Conservation (phyloP, 257 asterid species). For the Penstemon barbatus region DNA sequence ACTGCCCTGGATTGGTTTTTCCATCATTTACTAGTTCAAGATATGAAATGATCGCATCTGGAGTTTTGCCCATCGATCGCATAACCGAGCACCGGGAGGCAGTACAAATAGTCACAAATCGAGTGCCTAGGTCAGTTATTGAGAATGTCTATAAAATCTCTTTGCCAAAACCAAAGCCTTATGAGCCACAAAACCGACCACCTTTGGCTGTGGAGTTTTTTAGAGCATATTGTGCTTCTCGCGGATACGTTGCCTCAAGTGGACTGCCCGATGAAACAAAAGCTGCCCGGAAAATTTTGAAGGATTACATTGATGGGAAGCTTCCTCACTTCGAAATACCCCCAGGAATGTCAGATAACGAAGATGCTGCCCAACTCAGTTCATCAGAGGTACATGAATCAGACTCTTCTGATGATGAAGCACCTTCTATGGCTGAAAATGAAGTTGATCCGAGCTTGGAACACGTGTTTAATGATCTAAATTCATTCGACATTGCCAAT, state of each 20-base stretch:
- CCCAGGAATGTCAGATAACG: slow-evolving; percentile 48
- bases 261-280: slow-evolving; percentile 95
- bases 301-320: slow-evolving; percentile 95
- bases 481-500: slow-evolving; percentile 66
- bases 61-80: slow-evolving; percentile 89
- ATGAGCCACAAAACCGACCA: slow-evolving; percentile 70
- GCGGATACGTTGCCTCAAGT: slow-evolving; percentile 86
- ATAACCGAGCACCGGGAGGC: slow-evolving; percentile 91
- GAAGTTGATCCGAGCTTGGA: slow-evolving; percentile 43
- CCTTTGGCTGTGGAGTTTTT: slow-evolving; percentile 76
- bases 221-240: slow-evolving; percentile 82
- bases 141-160: slow-evolving; percentile 73
- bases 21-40: slow-evolving; percentile 99
- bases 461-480: slow-evolving; percentile 66
- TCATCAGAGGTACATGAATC: slow-evolving; percentile 40
- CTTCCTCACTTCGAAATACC: slow-evolving; percentile 82
- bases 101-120: slow-evolving; percentile 84
- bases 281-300: slow-evolving; percentile 90
- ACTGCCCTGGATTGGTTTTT: slow-evolving; percentile 96
- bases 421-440: slow-evolving; percentile 31
- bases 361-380: slow-evolving; percentile 30
- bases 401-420: slow-evolving; percentile 42
- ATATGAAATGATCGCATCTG: slow-evolving; percentile 94
- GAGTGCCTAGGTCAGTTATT: slow-evolving; percentile 67
- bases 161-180: slow-evolving; percentile 83